A percentile compares a stretch with the other conserved stretches of the same genome.
Conservation (phyloP, 192 early-diverging fungal species). For the Jimgerdemannia lactiflua region DNA sequence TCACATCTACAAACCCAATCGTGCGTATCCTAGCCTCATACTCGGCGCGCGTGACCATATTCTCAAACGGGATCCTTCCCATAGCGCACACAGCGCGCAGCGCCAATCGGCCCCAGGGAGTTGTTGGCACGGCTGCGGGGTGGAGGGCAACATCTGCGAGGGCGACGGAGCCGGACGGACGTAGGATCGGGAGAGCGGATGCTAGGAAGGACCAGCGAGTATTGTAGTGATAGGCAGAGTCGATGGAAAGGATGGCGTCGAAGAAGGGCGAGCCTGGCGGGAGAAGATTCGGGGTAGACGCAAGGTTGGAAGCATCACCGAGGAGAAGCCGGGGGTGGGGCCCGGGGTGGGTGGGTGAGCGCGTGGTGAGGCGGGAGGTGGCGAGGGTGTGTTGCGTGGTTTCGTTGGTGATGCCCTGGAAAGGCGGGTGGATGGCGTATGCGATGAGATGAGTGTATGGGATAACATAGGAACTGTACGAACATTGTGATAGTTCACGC, state of each 20-base stretch:
- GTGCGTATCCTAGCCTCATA: slow-evolving; percentile 33
- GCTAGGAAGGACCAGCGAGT: slow-evolving; percentile 37
- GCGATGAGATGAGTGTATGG: too few species aligned
- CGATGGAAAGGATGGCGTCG: slow-evolving; percentile 37
- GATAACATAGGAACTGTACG: too few species aligned
- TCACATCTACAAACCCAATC: slow-evolving; percentile 37
- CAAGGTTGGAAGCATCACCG: slow-evolving; percentile 28
- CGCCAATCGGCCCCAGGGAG: slow-evolving; percentile 9
- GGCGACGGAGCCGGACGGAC: slow-evolving; percentile 19
- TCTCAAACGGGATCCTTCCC: slow-evolving; percentile 31
- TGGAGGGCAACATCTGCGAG: slow-evolving; percentile 39
- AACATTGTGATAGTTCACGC: not conserved
- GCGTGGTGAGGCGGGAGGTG: slow-evolving; percentile 15
- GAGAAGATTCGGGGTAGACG: not conserved
- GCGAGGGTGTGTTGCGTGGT: slow-evolving; percentile 34
- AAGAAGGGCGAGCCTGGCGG: too few species aligned
- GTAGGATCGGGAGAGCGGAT: slow-evolving; percentile 11
- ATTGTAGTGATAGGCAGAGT: slow-evolving; percentile 48
- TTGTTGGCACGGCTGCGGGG: slow-evolving; percentile 15
- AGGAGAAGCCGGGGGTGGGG: slow-evolving; percentile 23
- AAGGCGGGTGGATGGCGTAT: too few species aligned
- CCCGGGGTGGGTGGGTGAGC: slow-evolving; percentile 9
- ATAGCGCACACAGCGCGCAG: slow-evolving; percentile 22
- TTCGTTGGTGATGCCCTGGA: slow-evolving; percentile 44
- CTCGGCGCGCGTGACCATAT: slow-evolving; percentile 32